Conservation (phyloP, 495 filamentous ascomycete species). For the Aspergillus hancockii region DNA sequence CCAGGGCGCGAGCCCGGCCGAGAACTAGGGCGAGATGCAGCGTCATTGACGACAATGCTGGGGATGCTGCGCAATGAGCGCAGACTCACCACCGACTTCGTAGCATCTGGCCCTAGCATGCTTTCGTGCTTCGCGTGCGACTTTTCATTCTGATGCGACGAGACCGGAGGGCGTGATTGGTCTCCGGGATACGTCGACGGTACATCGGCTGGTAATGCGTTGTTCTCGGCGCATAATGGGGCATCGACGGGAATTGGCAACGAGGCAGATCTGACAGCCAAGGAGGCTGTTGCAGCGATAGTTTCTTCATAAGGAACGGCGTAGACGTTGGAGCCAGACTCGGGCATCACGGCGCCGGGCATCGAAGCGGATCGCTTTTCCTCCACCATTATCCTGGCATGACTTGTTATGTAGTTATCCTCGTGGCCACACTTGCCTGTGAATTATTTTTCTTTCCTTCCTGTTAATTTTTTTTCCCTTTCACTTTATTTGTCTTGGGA, state of each 20-base stretch:
- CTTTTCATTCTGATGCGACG: slow-evolving; percentile 16
- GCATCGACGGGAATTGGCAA: slow-evolving; percentile 28
- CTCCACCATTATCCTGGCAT: slow-evolving; percentile 46
- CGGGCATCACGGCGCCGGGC: slow-evolving; percentile 31
- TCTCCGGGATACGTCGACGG: slow-evolving; percentile 25
- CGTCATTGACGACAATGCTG: slow-evolving; percentile 45
- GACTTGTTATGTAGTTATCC: slow-evolving; percentile 26
- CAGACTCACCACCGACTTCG: slow-evolving; percentile 22
- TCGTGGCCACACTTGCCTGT: slow-evolving; percentile 2
- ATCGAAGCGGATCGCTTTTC: slow-evolving; percentile 35
- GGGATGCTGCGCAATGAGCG: slow-evolving; percentile 42
- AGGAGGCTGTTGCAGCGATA: slow-evolving; percentile 23
- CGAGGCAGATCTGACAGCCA: slow-evolving; percentile 34
- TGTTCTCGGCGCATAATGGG: slow-evolving; percentile 28
- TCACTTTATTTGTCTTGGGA: background rate
- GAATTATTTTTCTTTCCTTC: background rate
- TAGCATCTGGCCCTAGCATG: slow-evolving; percentile 12
- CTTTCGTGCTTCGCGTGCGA: slow-evolving; percentile 14
- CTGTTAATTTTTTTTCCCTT: slow-evolving; percentile 5
- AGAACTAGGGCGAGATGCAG: slow-evolving; percentile 36
- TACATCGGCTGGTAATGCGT: slow-evolving; percentile 29
- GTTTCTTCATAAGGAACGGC: slow-evolving; percentile 34
- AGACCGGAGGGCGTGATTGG: slow-evolving; percentile 21
- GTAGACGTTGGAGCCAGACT: slow-evolving; percentile 28
- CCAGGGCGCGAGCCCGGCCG: slow-evolving; percentile 34